phyloP scores from a whole-genome alignment of 2,329 filamentous ascomycete species.

The Colletotrichum scovillei region DNA sequence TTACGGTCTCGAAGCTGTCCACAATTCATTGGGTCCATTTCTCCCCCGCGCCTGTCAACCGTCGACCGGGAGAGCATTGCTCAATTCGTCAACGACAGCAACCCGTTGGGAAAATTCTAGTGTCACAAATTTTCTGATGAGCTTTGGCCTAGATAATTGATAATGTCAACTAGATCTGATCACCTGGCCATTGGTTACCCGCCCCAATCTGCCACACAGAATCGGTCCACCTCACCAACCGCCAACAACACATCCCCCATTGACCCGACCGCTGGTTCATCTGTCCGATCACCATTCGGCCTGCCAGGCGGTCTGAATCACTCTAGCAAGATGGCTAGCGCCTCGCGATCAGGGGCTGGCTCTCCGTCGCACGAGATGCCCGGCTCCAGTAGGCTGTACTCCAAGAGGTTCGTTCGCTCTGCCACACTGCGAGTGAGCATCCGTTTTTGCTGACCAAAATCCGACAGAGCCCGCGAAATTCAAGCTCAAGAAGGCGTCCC shows the following conservation, averaged over 20 bases:
- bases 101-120: conserved; percentile 13
- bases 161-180: conserved; percentile 94
- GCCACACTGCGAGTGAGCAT: conserved; percentile 11
- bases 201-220: conserved; percentile 74
- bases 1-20: conserved; percentile 15
- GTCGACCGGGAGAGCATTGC: conserved; percentile 22
- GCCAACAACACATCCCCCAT: conserved; percentile 84
- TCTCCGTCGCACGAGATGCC: conserved; percentile 94
- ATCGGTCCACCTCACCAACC: conserved; percentile 83
- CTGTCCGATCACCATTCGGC: conserved; percentile 78
- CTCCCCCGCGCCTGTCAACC: conserved; percentile 11
- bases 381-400: conserved; percentile 81
- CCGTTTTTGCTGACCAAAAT: conserved; percentile 29
- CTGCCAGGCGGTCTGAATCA: conserved; percentile 72
- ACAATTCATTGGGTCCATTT: conserved; percentile 20
- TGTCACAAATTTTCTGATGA: conserved; percentile 50
- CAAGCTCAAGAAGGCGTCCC: conserved; percentile 93
- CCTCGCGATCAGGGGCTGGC: conserved; percentile 84
- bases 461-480: conserved; percentile 88
- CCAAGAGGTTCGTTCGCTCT: conserved; percentile 80
- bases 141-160: conserved; percentile 76
- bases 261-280: conserved; percentile 73
- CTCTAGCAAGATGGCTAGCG: conserved; percentile 68
- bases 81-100: conserved; percentile 17
- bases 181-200: conserved; percentile 88